Conservation (phyloP, 148 eudicot genomes). For the Amaranthus cruentus region DNA sequence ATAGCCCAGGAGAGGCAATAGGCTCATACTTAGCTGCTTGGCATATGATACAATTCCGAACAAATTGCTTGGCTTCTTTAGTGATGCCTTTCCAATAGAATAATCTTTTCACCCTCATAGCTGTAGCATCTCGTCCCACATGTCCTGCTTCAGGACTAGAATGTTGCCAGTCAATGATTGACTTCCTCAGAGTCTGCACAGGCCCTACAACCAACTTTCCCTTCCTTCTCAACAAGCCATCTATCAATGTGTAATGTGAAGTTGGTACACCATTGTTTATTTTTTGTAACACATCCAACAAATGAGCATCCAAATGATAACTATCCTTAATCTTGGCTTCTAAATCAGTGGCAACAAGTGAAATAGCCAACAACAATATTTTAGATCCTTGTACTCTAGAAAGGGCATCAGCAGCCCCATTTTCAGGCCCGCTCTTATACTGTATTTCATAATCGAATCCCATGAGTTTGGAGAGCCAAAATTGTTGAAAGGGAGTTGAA, state of each 20-base stretch:
- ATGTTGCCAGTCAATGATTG: background rate
- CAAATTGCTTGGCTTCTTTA: background rate
- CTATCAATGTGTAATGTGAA: no score
- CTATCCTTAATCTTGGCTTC: background rate
- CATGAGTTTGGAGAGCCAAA: background rate
- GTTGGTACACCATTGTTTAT: no score
- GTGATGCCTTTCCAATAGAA: slow-evolving; percentile 7
- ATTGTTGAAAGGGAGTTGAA: background rate
- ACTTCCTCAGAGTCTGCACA: background rate
- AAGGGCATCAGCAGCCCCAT: background rate
- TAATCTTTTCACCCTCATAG: background rate
- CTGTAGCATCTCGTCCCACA: no score
- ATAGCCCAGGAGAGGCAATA: background rate
- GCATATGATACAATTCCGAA: background rate
- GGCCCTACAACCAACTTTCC: no score
- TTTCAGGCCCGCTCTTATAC: no score
- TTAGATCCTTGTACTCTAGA: background rate
- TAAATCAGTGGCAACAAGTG: no score
- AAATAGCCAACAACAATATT: no score
- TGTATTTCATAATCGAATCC: background rate
- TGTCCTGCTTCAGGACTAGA: no score
- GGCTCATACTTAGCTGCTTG: slow-evolving; percentile 5
- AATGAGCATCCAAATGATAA: background rate
- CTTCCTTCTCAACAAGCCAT: no score
- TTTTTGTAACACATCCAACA: no score